Evolutionary conservation across 148 eudicot species (phyloP).

Genomic region (Hydrangea macrophylla): DNA sequence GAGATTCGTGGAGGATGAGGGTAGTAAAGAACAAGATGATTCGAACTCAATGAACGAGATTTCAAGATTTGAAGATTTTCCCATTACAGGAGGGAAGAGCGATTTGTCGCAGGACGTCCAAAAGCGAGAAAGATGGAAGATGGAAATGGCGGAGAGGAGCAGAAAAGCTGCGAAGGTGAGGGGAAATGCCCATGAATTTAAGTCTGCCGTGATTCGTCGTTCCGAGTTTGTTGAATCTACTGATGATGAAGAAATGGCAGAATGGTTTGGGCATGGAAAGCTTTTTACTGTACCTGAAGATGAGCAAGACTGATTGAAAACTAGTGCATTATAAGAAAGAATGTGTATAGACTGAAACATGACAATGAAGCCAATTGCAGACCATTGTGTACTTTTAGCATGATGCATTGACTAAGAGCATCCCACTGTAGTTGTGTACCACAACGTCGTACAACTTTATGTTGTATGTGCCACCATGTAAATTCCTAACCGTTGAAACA

Average conservation of each 20-base stretch:
- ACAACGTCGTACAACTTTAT: no score
- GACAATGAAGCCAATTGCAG: no score
- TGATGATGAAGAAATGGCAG: slow-evolving; percentile 36
- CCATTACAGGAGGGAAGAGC: slow-evolving; percentile 37
- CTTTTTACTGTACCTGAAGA: no score
- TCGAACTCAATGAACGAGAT: slow-evolving; percentile 5
- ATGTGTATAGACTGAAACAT: no score
- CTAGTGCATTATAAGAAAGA: no score
- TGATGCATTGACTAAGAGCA: no score
- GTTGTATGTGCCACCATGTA: no score
- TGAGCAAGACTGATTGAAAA: no score
- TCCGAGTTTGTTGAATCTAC: slow-evolving; percentile 13
- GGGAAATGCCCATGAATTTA: slow-evolving; percentile 15
- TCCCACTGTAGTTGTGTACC: no score
- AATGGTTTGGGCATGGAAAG: slow-evolving; percentile 33
- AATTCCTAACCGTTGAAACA: no score
- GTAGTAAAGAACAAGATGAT: neutral
- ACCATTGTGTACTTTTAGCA: no score
- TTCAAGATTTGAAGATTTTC: slow-evolving; percentile 28
- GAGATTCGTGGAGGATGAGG: slow-evolving; percentile 24
- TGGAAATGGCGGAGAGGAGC: slow-evolving; percentile 23
- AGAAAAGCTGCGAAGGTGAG: slow-evolving; percentile 6
- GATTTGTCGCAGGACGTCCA: slow-evolving; percentile 21
- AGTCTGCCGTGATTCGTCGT: slow-evolving; percentile 2
- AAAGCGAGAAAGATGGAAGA: slow-evolving; percentile 29